These are phyloP conservation scores for Warburgia ugandensis DNA, from an alignment of 164 flowering plant species.

Conservation along the genomic window DNA sequence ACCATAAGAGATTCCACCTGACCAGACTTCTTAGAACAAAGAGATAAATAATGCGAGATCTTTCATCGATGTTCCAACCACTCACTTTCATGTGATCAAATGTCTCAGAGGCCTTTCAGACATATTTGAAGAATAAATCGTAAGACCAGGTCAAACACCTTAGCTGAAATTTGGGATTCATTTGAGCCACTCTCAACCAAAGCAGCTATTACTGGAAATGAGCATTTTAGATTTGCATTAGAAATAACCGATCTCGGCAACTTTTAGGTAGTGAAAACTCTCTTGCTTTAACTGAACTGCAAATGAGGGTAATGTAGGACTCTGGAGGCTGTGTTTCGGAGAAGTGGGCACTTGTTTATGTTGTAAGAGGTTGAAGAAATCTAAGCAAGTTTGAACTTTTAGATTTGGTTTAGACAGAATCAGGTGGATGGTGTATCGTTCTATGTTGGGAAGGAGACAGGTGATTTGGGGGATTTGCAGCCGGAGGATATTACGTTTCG, in stretches of 20 bases:
- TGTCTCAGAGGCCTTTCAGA: slow-evolving; percentile 30
- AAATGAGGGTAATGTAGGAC: slow-evolving; percentile 32
- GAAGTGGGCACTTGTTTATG: slow-evolving; percentile 13
- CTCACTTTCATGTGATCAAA: slow-evolving; percentile 40
- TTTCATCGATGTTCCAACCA: slow-evolving; percentile 37
- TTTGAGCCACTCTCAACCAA: slow-evolving; percentile 18
- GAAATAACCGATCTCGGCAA: slow-evolving; percentile 24
- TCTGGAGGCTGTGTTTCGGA: slow-evolving; percentile 24
- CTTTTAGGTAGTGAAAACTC: slow-evolving; percentile 34
- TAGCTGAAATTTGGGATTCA: slow-evolving; percentile 19
- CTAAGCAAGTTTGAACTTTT: slow-evolving; percentile 34
- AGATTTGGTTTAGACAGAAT: slow-evolving; percentile 56
- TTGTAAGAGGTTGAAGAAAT: slow-evolving; percentile 29
- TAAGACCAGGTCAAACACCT: slow-evolving; percentile 48
- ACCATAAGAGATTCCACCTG: slow-evolving; percentile 20
- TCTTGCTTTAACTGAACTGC: slow-evolving; percentile 33
- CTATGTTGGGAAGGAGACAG: slow-evolving; percentile 26
- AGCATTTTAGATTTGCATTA: slow-evolving; percentile 19
- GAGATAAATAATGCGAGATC: slow-evolving; percentile 45
- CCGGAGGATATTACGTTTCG: slow-evolving; percentile 27
- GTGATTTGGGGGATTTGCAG: slow-evolving; percentile 16
- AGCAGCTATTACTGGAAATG: slow-evolving; percentile 30
- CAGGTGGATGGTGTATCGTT: slow-evolving; percentile 28
- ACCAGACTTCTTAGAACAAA: slow-evolving; percentile 27
- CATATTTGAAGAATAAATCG: slow-evolving; percentile 44